phyloP scores from a whole-genome alignment of 2,329 filamentous ascomycete species.

The Colletotrichum coccodes region DNA sequence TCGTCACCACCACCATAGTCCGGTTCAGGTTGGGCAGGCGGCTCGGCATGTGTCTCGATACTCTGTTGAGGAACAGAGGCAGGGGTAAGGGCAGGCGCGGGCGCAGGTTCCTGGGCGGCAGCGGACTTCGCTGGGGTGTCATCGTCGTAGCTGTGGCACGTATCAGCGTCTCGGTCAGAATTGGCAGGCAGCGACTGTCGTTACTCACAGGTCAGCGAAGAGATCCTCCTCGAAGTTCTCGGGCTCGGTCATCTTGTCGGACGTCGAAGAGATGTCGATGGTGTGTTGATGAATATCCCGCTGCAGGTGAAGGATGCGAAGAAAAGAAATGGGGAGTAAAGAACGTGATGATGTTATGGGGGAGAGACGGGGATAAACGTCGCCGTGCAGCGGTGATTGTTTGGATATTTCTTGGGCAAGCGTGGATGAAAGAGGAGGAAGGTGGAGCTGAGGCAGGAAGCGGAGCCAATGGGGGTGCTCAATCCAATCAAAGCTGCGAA shows the following conservation, averaged over 20 bases:
- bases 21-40: slow-evolving; percentile 41
- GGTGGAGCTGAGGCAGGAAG: slow-evolving; percentile 18
- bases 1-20: slow-evolving; percentile 48
- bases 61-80: slow-evolving; percentile 37
- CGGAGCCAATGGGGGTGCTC: slow-evolving; percentile 23
- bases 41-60: slow-evolving; percentile 42
- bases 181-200: slow-evolving; percentile 35
- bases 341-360: slow-evolving; percentile 12
- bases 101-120: slow-evolving; percentile 44
- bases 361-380: slow-evolving; percentile 3
- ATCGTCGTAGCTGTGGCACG: slow-evolving; percentile 69
- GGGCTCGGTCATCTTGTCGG: slow-evolving; percentile 75
- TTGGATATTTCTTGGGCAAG: slow-evolving; percentile 30
- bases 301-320: background rate
- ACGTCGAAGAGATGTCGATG: background rate
- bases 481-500: slow-evolving; percentile 30
- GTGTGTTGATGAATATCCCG: background rate
- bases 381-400: slow-evolving; percentile 10
- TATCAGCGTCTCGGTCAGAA: slow-evolving; percentile 2
- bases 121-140: slow-evolving; percentile 59
- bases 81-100: slow-evolving; percentile 43
- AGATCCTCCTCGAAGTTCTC: slow-evolving; percentile 93
- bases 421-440: slow-evolving; percentile 19
- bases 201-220: slow-evolving; percentile 88
- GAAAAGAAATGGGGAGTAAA: slow-evolving; percentile 14